phyloP scores from a whole-genome alignment of 208 protist genomes.

The Wallacemonas collosoma region DNA sequence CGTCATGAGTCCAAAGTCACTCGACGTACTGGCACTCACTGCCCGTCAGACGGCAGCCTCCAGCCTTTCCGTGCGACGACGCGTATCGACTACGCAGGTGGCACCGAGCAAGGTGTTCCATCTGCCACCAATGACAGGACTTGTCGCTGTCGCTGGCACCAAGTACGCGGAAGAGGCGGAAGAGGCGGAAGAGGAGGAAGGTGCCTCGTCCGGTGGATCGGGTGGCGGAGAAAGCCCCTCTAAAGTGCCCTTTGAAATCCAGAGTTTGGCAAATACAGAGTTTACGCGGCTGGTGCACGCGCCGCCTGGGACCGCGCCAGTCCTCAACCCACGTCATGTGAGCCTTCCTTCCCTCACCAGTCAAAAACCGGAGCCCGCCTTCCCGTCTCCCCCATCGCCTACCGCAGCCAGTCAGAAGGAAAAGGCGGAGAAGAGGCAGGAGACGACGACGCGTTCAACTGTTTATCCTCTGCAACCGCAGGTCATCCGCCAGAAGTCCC shows the following conservation, averaged over 20 bases:
- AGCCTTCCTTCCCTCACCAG: conserved; percentile 8
- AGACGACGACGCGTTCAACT: not conserved
- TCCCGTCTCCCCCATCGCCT: not conserved
- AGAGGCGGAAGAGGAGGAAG: not conserved
- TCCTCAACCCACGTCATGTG: not conserved
- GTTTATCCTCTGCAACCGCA: not conserved
- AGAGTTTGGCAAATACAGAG: not conserved
- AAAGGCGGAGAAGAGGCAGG: not conserved
- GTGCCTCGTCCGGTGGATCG: not conserved
- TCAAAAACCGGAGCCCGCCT: not conserved
- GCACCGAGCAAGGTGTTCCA: not conserved
- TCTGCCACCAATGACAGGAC: not conserved
- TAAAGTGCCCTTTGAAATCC: not conserved
- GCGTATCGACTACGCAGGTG: not conserved
- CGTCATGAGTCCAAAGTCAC: not conserved
- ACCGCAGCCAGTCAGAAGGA: not conserved
- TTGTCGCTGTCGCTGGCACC: not conserved
- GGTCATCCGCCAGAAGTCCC: not conserved
- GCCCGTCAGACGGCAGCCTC: not conserved
- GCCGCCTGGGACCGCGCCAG: not conserved
- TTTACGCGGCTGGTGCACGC: not conserved
- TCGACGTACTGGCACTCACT: not conserved
- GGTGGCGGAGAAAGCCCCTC: not conserved
- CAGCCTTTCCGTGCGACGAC: not conserved
- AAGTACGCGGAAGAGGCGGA: not conserved